Conservation (phyloP, 2,329 filamentous ascomycete species). For the Diplocarpon rosae region DNA sequence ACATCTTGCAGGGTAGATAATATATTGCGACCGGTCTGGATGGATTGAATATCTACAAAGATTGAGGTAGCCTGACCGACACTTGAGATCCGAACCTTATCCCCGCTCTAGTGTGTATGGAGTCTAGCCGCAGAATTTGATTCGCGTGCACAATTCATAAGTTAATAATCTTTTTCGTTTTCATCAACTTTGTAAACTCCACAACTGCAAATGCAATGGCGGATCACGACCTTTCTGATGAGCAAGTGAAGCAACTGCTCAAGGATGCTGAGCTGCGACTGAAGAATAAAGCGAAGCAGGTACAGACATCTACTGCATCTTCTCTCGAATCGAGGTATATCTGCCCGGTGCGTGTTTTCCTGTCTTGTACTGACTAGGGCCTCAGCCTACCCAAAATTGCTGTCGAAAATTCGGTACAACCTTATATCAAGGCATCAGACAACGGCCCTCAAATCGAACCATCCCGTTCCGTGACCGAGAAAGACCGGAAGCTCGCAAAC, state of each 20-base stretch:
- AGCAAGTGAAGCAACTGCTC: slow-evolving; percentile 52
- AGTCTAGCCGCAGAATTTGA: no score
- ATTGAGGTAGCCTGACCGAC: no score
- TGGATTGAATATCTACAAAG: no score
- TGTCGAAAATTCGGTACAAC: slow-evolving; percentile 29
- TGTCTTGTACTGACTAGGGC: slow-evolving; percentile 8
- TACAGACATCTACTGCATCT: slow-evolving; percentile 8
- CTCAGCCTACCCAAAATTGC: slow-evolving; percentile 16
- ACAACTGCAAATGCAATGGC: slow-evolving; percentile 14
- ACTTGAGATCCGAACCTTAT: no score
- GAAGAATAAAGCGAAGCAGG: slow-evolving; percentile 26
- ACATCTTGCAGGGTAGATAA: no score
- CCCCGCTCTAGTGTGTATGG: no score
- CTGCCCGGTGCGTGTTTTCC: not conserved
- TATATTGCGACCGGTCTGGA: no score
- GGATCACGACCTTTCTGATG: slow-evolving; percentile 43
- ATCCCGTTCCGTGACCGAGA: slow-evolving; percentile 36
- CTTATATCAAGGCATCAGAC: slow-evolving; percentile 42
- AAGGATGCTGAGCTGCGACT: slow-evolving; percentile 51
- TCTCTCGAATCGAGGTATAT: slow-evolving; percentile 13
- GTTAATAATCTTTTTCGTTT: not conserved
- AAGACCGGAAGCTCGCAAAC: slow-evolving; percentile 36
- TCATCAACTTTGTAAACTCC: not conserved
- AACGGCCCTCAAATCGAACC: slow-evolving; percentile 42
- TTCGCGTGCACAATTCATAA: no score